These are phyloP conservation scores for Lasiosphaeria hispida DNA, from an alignment of 495 filamentous ascomycete species.

Conservation along the genomic window DNA sequence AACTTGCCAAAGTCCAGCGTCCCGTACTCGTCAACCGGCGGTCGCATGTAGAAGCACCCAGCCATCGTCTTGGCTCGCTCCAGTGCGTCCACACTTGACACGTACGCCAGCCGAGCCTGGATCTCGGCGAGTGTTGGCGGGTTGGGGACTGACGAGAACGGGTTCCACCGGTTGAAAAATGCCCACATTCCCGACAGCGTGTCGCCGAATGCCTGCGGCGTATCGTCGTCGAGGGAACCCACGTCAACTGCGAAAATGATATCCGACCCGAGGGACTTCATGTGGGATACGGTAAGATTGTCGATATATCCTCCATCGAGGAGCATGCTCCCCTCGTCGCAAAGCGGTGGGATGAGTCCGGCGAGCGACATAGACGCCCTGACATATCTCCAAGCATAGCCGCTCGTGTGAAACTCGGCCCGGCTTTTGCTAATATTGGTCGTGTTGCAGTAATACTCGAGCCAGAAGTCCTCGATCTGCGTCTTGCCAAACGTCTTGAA, in stretches of 20 bases:
- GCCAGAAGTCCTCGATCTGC: slow-evolving; percentile 98
- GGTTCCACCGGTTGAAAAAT: slow-evolving; percentile 92
- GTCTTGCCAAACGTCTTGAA: slow-evolving; percentile 97
- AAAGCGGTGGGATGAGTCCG: slow-evolving; percentile 86
- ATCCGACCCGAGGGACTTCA: slow-evolving; percentile 90
- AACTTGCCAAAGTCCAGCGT: slow-evolving; percentile 97
- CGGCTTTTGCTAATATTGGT: slow-evolving; percentile 93
- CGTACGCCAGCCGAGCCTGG: slow-evolving; percentile 90
- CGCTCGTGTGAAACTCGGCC: slow-evolving; percentile 86
- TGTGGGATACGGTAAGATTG: slow-evolving; percentile 94
- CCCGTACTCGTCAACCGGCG: slow-evolving; percentile 88
- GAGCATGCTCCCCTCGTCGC: slow-evolving; percentile 94
- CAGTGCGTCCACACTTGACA: slow-evolving; percentile 86
- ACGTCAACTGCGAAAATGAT: slow-evolving; percentile 96
- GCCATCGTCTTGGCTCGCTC: slow-evolving; percentile 85
- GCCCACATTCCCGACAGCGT: slow-evolving; percentile 95
- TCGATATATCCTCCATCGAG: slow-evolving; percentile 96
- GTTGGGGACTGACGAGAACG: slow-evolving; percentile 80
- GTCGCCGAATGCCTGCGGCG: slow-evolving; percentile 87
- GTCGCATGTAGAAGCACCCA: slow-evolving; percentile 92
- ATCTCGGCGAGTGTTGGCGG: slow-evolving; percentile 95
- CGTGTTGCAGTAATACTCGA: slow-evolving; percentile 98
- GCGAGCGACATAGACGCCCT: slow-evolving; percentile 95
- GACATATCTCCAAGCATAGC: slow-evolving; percentile 96
- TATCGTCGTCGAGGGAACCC: slow-evolving; percentile 84